These are phyloP conservation scores for Eimeria brunetti DNA, from an alignment of 169 alveolate genomes.

Conservation along the genomic window DNA sequence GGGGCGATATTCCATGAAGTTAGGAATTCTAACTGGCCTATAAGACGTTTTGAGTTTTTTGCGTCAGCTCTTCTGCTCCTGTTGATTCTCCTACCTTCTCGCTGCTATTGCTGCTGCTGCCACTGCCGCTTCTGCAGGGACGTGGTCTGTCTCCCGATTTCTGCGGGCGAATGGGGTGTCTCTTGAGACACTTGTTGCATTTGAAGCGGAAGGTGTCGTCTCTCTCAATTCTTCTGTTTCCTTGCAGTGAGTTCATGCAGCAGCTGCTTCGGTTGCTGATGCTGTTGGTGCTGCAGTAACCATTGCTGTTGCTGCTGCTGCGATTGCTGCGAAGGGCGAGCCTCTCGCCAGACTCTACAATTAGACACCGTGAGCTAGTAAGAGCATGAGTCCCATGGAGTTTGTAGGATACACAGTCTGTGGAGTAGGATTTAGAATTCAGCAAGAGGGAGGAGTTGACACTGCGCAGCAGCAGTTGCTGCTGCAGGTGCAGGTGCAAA, in stretches of 20 bases:
- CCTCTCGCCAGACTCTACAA: background rate
- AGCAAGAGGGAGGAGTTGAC: background rate
- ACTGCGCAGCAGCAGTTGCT: background rate
- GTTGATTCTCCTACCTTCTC: background rate
- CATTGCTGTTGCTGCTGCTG: background rate
- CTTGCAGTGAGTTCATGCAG: constrained; percentile 13
- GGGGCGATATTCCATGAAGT: background rate
- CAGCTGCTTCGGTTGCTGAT: background rate
- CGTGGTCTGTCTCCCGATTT: constrained; percentile 61
- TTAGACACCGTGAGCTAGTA: background rate
- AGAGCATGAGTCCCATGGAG: background rate
- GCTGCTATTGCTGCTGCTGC: background rate
- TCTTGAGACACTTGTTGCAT: constrained; percentile 47
- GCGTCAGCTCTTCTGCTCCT: background rate
- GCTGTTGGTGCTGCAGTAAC: background rate
- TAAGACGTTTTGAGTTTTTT: background rate
- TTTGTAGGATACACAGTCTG: background rate
- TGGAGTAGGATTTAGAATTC: background rate
- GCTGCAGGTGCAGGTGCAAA: background rate
- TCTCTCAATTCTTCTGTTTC: constrained; percentile 31
- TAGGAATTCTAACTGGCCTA: background rate
- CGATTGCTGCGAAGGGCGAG: background rate
- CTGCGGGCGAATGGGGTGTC: constrained; percentile 59
- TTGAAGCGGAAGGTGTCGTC: constrained; percentile 54
- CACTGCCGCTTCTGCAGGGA: constrained; percentile 34